Evolutionary conservation across 2,329 filamentous ascomycete genomes (phyloP).

Genomic region (Stylonectria norvegica): DNA sequence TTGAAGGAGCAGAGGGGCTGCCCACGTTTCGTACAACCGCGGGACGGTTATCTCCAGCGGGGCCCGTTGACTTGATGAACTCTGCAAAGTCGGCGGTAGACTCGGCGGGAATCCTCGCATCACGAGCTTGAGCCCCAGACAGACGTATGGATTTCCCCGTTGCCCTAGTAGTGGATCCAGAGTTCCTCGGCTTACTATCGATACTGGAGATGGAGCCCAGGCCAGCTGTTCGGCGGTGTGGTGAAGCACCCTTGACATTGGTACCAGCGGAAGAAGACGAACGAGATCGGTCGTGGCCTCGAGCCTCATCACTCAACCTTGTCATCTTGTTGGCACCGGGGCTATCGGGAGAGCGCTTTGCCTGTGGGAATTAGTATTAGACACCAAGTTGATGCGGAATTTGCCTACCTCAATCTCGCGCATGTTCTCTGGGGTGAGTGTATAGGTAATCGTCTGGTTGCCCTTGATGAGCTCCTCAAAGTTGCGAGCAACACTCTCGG

Average conservation of each 20-base stretch:
- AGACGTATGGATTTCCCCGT: slow-evolving; percentile 18
- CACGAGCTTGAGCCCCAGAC: slow-evolving; percentile 52
- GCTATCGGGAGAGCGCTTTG: slow-evolving; percentile 41
- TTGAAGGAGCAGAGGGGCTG: slow-evolving; percentile 29
- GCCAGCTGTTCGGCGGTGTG: slow-evolving; percentile 11
- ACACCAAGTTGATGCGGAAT: too few relatives aligned
- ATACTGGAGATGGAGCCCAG: not conserved
- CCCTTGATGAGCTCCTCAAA: slow-evolving; percentile 80
- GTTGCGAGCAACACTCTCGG: slow-evolving; percentile 61
- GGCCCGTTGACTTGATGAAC: slow-evolving; percentile 83
- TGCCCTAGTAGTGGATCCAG: not conserved
- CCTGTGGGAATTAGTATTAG: slow-evolving; percentile 29
- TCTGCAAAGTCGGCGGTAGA: slow-evolving; percentile 81
- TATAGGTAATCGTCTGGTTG: slow-evolving; percentile 79
- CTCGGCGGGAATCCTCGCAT: slow-evolving; percentile 67
- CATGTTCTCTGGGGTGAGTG: slow-evolving; percentile 75
- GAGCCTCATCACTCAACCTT: slow-evolving; percentile 47
- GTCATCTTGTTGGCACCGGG: slow-evolving; percentile 40
- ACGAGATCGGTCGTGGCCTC: slow-evolving; percentile 41
- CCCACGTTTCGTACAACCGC: slow-evolving; percentile 35
- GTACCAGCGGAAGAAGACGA: slow-evolving; percentile 47
- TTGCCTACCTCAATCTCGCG: slow-evolving; percentile 67
- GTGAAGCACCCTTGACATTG: slow-evolving; percentile 33
- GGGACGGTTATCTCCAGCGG: slow-evolving; percentile 46
- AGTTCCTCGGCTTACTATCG: slow-evolving; percentile 23